Percentiles rank a stretch among this genome's conserved stretches.
These are phyloP conservation scores for Gossypium australe DNA, from an alignment of 345 rosid genomes.

Conservation along the genomic window DNA sequence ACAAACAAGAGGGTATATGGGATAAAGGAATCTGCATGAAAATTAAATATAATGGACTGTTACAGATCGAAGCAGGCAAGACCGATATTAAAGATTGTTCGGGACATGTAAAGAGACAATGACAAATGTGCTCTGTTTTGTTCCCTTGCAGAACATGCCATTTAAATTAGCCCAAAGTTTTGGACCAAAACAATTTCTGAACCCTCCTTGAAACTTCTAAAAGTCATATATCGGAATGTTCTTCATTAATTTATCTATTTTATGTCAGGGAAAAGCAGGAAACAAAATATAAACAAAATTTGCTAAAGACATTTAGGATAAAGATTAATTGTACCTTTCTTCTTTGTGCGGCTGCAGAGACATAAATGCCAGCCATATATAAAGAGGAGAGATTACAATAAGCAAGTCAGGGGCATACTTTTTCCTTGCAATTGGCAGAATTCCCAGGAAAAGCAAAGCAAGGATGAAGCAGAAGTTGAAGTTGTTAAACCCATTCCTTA, in stretches of 20 bases:
- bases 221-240: not conserved
- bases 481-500: slow-evolving; percentile 91
- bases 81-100: not conserved
- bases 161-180: not conserved
- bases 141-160: not conserved
- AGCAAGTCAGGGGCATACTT: slow-evolving; percentile 62
- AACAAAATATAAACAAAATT: not conserved
- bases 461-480: slow-evolving; percentile 85
- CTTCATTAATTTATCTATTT: not conserved
- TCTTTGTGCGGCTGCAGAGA: slow-evolving; percentile 96
- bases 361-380: slow-evolving; percentile 93
- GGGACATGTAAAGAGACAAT: not conserved
- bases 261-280: not conserved
- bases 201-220: not conserved
- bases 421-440: slow-evolving; percentile 65
- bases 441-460: slow-evolving; percentile 45
- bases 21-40: slow-evolving; percentile 79
- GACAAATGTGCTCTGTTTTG: not conserved
- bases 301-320: not conserved
- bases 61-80: not conserved
- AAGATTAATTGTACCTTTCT: slow-evolving; percentile 60
- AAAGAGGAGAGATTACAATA: slow-evolving; percentile 54
- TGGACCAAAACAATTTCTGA: not conserved
- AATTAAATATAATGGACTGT: not conserved
- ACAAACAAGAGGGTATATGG: slow-evolving; percentile 88